Evolutionary conservation across 2,329 filamentous ascomycete species (phyloP).

Genomic region (Penicillium sp.): DNA sequence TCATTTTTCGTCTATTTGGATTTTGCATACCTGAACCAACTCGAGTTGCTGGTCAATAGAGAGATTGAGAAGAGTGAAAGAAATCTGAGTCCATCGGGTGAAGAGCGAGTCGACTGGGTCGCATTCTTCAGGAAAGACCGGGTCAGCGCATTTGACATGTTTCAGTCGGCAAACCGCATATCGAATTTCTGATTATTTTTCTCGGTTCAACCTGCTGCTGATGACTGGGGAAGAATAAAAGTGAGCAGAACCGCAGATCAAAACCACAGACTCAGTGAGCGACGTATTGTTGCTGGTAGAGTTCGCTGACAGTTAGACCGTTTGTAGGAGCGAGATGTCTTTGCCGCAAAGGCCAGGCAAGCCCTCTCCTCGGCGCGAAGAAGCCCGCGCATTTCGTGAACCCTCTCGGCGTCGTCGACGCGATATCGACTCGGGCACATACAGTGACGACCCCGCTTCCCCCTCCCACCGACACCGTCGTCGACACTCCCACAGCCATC

Average conservation of each 20-base stretch:
- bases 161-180: conserved; percentile 5
- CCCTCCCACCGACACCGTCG: conserved; percentile 42
- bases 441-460: conserved; percentile 39
- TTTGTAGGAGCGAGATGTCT: conserved; percentile 41
- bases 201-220: background rate
- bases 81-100: background rate
- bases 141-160: conserved; percentile 11
- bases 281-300: no score
- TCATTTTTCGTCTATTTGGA: conserved; percentile 1
- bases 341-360: conserved; percentile 63
- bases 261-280: background rate
- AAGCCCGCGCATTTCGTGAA: conserved; percentile 62
- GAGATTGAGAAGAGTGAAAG: background rate
- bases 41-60: background rate
- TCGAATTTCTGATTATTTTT: conserved; percentile 1
- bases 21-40: background rate
- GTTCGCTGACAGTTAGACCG: background rate
- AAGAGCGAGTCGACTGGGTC: background rate
- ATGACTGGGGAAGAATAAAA: conserved; percentile 9
- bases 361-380: conserved; percentile 60
- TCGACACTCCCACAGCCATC: conserved; percentile 48
- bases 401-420: conserved; percentile 66
- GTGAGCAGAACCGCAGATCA: conserved; percentile 9
- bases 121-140: background rate
- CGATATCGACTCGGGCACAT: conserved; percentile 67